Percentiles rank a stretch among this genome's conserved stretches.
Evolutionary conservation across 2,329 filamentous ascomycete genomes (phyloP).

Genomic region (Acrodontium crateriforme): DNA sequence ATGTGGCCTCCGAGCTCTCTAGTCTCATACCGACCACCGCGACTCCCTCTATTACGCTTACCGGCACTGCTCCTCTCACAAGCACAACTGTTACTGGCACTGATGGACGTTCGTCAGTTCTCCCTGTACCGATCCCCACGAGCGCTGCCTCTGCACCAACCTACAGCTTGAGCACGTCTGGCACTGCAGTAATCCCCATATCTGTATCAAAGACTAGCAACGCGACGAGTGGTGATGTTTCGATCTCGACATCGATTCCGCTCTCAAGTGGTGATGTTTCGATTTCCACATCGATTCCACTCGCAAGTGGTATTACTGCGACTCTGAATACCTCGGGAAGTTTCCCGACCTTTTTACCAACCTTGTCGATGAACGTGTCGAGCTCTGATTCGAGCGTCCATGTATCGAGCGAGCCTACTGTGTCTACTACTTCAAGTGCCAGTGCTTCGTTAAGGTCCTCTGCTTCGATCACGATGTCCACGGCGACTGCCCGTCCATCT

Average conservation of each 20-base stretch:
- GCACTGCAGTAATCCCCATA: slow-evolving; percentile 12
- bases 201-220: slow-evolving; percentile 5
- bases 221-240: slow-evolving; percentile 1
- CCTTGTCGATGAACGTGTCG: no score
- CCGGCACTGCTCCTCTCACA: slow-evolving; percentile 7
- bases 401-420: no score
- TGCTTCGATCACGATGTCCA: slow-evolving; percentile 2
- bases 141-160: slow-evolving; percentile 5
- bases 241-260: slow-evolving; percentile 5
- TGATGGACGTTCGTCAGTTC: neutral
- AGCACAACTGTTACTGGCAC: slow-evolving; percentile 2
- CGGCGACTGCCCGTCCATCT: slow-evolving; percentile 1
- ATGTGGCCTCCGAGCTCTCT: slow-evolving; percentile 11
- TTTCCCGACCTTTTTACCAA: no score
- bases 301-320: neutral
- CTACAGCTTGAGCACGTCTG: slow-evolving; percentile 8
- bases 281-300: slow-evolving; percentile 6
- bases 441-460: neutral
- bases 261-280: slow-evolving; percentile 1
- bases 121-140: neutral
- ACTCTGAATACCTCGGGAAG: no score
- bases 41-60: slow-evolving; percentile 4
- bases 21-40: slow-evolving; percentile 1
- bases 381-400: no score
- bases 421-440: neutral